Evolutionary conservation across 257 asterid species (phyloP).

Genomic region (Primulina huaijiensis): DNA sequence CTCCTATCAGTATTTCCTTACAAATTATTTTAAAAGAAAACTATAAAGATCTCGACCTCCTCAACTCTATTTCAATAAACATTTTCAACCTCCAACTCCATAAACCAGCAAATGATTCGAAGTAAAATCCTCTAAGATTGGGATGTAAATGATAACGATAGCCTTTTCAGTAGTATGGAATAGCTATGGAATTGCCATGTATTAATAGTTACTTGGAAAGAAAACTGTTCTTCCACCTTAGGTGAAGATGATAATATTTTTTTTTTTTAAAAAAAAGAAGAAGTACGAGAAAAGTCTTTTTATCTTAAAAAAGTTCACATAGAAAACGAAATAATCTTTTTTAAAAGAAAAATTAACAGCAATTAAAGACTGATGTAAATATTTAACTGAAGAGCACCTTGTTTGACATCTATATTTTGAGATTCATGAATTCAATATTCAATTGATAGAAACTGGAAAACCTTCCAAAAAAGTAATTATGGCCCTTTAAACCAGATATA

Average conservation of each 20-base stretch:
- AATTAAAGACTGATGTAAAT: neutral
- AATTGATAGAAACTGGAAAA: neutral
- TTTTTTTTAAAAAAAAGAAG: too few relatives aligned
- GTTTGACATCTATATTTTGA: neutral
- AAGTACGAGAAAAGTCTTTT: neutral
- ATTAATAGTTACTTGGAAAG: neutral
- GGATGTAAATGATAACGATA: neutral
- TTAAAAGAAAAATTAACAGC: neutral
- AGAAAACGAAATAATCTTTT: neutral
- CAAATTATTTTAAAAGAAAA: neutral
- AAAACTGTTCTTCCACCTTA: neutral
- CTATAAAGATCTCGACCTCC: neutral
- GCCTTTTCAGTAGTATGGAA: neutral
- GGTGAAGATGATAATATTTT: neutral
- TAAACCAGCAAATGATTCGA: neutral
- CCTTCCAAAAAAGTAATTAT: slow-evolving; percentile 6
- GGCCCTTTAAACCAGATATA: slow-evolving; percentile 8
- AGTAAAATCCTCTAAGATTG: too few relatives aligned
- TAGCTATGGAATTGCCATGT: too few relatives aligned
- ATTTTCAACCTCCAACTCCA: neutral
- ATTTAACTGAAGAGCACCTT: neutral
- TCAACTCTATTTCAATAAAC: neutral
- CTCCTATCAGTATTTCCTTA: neutral
- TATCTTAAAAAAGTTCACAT: neutral
- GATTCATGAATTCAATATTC: neutral